Evolutionary conservation across 345 rosid genomes (phyloP).

Genomic region (Eutrema yunnanense): DNA sequence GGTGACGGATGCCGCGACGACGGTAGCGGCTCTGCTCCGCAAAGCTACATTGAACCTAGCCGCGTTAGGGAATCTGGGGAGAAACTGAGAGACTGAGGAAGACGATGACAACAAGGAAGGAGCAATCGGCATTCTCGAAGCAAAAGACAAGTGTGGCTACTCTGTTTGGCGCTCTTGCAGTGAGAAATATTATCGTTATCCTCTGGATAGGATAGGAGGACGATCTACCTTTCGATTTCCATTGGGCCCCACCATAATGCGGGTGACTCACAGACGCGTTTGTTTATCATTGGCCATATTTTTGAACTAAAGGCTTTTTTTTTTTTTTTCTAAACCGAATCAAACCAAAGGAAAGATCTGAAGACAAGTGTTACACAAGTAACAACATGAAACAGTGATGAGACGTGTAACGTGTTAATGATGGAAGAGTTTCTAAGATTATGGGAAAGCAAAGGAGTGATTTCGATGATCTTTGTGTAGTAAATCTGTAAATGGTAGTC

Average conservation of each 20-base stretch:
- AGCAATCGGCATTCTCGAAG: slow-evolving; percentile 55
- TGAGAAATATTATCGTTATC: slow-evolving; percentile 18
- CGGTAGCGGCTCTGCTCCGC: slow-evolving; percentile 21
- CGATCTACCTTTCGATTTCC: slow-evolving; percentile 27
- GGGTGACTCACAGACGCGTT: neutral
- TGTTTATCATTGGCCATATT: neutral
- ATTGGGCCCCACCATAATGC: slow-evolving; percentile 28
- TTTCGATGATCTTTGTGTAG: neutral
- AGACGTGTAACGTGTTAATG: neutral
- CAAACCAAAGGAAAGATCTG: neutral
- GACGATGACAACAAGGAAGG: slow-evolving; percentile 44
- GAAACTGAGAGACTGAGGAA: slow-evolving; percentile 36
- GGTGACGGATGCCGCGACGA: slow-evolving; percentile 39
- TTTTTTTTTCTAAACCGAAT: neutral
- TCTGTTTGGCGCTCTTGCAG: slow-evolving; percentile 22
- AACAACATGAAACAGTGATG: neutral
- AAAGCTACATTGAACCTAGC: slow-evolving; percentile 21
- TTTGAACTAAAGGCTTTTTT: neutral
- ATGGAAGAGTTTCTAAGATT: neutral
- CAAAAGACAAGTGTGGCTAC: slow-evolving; percentile 4
- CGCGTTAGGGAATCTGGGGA: slow-evolving; percentile 24
- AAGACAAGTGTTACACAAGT: neutral
- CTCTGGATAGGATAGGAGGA: slow-evolving; percentile 33
- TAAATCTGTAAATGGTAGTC: neutral
- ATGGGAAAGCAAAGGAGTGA: neutral